phyloP scores from a whole-genome alignment of 2,329 filamentous ascomycete species.

The Knufia petricola region DNA sequence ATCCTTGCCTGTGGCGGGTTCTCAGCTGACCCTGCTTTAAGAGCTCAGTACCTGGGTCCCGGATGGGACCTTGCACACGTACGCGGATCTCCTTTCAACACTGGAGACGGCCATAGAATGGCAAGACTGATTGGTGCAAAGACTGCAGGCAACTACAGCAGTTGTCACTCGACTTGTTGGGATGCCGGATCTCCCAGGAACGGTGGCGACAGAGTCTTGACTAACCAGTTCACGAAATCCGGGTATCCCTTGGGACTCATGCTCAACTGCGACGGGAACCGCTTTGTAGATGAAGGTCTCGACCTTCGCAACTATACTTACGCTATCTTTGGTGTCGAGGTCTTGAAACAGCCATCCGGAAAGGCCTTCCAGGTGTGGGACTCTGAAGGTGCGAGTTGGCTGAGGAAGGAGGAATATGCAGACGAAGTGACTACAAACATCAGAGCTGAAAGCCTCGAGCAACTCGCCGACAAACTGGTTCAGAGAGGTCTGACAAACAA shows the following conservation, averaged over 20 bases:
- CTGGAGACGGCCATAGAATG: constrained; percentile 47
- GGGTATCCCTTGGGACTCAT: constrained; percentile 59
- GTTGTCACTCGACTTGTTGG: constrained; percentile 57
- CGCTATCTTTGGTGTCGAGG: constrained; percentile 54
- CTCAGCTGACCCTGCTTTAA: constrained; percentile 50
- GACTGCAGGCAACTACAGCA: constrained; percentile 50
- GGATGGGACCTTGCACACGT: constrained; percentile 55
- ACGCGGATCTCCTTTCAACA: constrained; percentile 56
- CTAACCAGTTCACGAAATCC: constrained; percentile 60
- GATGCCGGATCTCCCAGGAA: constrained; percentile 50
- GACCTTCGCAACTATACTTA: constrained; percentile 61
- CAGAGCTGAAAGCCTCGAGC: constrained; percentile 41
- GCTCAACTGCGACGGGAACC: constrained; percentile 48
- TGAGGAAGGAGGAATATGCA: constrained; percentile 54
- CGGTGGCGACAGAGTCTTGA: constrained; percentile 47
- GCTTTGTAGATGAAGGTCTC: constrained; percentile 58
- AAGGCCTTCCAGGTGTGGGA: constrained; percentile 60
- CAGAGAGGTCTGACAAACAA: constrained; percentile 39
- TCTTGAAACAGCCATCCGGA: constrained; percentile 49
- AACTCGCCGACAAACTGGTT: constrained; percentile 44
- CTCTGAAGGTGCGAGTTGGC: constrained; percentile 40
- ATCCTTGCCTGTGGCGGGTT: constrained; percentile 55
- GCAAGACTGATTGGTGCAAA: constrained; percentile 42
- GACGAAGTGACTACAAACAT: constrained; percentile 48
- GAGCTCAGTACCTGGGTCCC: constrained; percentile 46